phyloP scores from a whole-genome alignment of 306 rosid species.

The Medicago arabica region DNA sequence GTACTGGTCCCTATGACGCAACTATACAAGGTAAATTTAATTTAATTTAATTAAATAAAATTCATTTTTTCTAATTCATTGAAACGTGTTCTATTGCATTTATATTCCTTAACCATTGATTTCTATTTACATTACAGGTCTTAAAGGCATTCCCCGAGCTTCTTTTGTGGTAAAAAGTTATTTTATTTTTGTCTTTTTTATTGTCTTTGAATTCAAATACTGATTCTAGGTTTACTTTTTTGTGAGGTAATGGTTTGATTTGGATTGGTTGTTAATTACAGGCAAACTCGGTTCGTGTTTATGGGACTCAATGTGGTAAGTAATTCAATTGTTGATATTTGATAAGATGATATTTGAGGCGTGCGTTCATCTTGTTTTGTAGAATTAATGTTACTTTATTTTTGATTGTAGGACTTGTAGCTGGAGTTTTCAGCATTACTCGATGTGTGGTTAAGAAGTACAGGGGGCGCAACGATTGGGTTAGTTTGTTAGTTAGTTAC shows the following conservation, averaged over 20 bases:
- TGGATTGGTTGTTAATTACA: constrained; percentile 42
- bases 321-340: constrained; percentile 38
- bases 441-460: constrained; percentile 73
- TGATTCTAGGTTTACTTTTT: constrained; percentile 29
- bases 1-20: constrained; percentile 80
- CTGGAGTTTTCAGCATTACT: constrained; percentile 60
- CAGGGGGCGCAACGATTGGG: constrained; percentile 80
- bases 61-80: background rate
- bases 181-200: background rate
- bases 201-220: background rate
- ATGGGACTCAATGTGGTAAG: constrained; percentile 79
- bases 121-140: constrained; percentile 61
- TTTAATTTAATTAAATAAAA: background rate
- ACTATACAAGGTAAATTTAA: constrained; percentile 56
- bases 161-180: constrained; percentile 67
- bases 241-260: constrained; percentile 37
- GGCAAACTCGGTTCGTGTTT: constrained; percentile 63
- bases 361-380: constrained; percentile 33
- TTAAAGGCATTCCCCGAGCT: constrained; percentile 62
- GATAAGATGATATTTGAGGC: background rate
- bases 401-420: constrained; percentile 65
- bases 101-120: constrained; percentile 1
- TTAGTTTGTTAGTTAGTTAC: constrained; percentile 43
- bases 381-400: constrained; percentile 33
- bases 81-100: background rate